These are phyloP conservation scores for Jaltomata sinuosa DNA, from an alignment of 257 asterid species.

Conservation along the genomic window DNA sequence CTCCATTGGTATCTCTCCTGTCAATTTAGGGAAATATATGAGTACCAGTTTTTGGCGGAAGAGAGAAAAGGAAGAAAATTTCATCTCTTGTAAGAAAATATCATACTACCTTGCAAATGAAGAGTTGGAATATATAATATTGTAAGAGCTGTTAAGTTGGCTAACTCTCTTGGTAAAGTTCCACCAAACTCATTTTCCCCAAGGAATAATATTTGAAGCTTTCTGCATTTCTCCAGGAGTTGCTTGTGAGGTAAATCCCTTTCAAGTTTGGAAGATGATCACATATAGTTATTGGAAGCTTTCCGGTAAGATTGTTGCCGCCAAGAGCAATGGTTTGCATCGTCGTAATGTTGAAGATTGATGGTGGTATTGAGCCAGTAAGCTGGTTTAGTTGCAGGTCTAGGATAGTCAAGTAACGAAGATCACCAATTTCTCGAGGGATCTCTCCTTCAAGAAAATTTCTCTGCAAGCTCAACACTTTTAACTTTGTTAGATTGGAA, in stretches of 20 bases:
- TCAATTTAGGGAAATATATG: neutral
- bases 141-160: neutral
- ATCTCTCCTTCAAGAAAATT: neutral
- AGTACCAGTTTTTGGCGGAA: neutral
- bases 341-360: neutral
- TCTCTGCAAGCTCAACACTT: neutral
- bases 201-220: neutral
- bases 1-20: slow-evolving; percentile 5
- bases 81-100: neutral
- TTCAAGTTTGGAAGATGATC: neutral
- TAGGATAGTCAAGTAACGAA: neutral
- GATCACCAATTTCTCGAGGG: slow-evolving; percentile 10
- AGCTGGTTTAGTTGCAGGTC: neutral
- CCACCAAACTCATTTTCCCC: neutral
- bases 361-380: slow-evolving; percentile 7
- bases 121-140: neutral
- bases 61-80: neutral
- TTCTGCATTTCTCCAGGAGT: neutral
- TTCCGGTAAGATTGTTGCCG: neutral
- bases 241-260: neutral
- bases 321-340: neutral
- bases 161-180: neutral
- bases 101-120: neutral
- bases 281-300: slow-evolving; percentile 13
- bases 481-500: neutral